Evolutionary conservation across 495 filamentous ascomycete species (phyloP).

Genomic region (Lineolata rhizophorae): DNA sequence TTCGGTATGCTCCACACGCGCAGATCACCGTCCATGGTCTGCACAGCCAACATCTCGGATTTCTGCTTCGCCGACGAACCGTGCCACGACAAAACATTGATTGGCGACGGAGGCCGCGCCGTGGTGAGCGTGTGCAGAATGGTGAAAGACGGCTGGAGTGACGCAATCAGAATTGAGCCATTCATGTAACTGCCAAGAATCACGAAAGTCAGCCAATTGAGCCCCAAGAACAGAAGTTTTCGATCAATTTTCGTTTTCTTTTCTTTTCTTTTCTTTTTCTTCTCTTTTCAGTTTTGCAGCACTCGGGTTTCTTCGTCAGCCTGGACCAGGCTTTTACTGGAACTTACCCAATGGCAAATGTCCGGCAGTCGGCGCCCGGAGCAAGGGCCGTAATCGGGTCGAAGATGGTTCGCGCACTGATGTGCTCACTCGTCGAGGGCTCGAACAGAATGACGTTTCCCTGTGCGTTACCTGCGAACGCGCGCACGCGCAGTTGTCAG

Average conservation of each 20-base stretch:
- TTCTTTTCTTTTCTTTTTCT: too few relatives aligned
- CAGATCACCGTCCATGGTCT: conserved; percentile 78
- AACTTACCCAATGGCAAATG: conserved; percentile 88
- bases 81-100: conserved; percentile 87
- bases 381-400: conserved; percentile 85
- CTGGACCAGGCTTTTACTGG: too few relatives aligned
- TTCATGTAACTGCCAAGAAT: conserved; percentile 92
- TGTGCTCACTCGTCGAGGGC: conserved; percentile 78
- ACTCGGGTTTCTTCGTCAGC: neutral
- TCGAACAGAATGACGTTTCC: conserved; percentile 93
- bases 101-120: conserved; percentile 59
- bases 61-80: conserved; percentile 92
- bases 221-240: too few relatives aligned
- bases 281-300: conserved; percentile 4
- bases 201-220: too few relatives aligned
- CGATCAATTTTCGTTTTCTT: too few relatives aligned
- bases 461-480: conserved; percentile 52
- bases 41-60: conserved; percentile 91
- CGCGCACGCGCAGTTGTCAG: too few relatives aligned
- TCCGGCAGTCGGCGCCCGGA: conserved; percentile 77
- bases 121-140: conserved; percentile 86
- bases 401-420: conserved; percentile 79
- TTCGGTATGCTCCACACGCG: conserved; percentile 96
- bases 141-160: conserved; percentile 76
- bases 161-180: conserved; percentile 79